A percentile compares a stretch with the other conserved stretches of the same genome.
Conservation (phyloP, 2,329 filamentous ascomycete species). For the Pseudocercospora eumusae region DNA sequence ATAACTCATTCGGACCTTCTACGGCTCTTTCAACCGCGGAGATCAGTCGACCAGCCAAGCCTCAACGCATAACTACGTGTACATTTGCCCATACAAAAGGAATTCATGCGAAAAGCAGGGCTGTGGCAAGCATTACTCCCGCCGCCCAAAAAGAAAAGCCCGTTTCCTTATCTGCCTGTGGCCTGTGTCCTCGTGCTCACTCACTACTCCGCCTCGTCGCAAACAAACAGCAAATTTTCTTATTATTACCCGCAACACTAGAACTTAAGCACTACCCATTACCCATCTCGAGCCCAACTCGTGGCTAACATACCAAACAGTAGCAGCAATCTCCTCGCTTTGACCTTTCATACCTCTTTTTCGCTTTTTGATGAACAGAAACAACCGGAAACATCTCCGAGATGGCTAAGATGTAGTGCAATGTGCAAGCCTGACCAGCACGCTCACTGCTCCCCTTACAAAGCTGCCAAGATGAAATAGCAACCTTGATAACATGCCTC, state of each 20-base stretch:
- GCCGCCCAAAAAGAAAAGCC: slow-evolving; percentile 8
- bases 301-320: slow-evolving; percentile 17
- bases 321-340: slow-evolving; percentile 10
- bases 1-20: slow-evolving; percentile 16
- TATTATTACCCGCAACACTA: slow-evolving; percentile 11
- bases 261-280: slow-evolving; percentile 17
- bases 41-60: slow-evolving; percentile 11
- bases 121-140: slow-evolving; percentile 6
- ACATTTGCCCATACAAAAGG: background rate
- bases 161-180: slow-evolving; percentile 12
- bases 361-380: slow-evolving; percentile 13
- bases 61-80: slow-evolving; percentile 15
- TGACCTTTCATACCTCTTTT: slow-evolving; percentile 19
- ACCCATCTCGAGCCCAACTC: slow-evolving; percentile 9
- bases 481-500: slow-evolving; percentile 25
- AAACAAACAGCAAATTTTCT: slow-evolving; percentile 3
- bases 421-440: slow-evolving; percentile 28
- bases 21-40: slow-evolving; percentile 6
- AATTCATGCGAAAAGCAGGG: slow-evolving; percentile 7
- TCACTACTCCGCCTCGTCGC: background rate
- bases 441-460: slow-evolving; percentile 26
- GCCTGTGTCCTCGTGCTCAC: background rate
- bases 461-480: slow-evolving; percentile 26
- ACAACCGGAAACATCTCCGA: slow-evolving; percentile 27
- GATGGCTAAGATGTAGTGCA: slow-evolving; percentile 29